Percentiles rank a stretch among this genome's conserved stretches.
phyloP scores from a whole-genome alignment of 805 yeast genomes.

The Pichia nanzhaoensis region DNA sequence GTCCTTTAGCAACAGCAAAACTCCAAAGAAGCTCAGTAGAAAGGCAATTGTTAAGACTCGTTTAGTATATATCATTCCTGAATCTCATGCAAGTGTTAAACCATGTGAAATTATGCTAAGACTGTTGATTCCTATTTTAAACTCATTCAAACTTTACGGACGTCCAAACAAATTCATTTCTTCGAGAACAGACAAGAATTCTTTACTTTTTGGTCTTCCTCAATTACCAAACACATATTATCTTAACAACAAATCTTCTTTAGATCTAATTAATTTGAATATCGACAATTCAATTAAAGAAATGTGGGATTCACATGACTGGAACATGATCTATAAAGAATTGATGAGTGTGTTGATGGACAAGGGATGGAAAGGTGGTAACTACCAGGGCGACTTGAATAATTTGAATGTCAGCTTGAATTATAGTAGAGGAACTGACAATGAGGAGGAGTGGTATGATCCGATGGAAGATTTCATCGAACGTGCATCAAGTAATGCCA shows the following conservation, averaged over 20 bases:
- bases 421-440: slow-evolving; percentile 16
- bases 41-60: slow-evolving; percentile 23
- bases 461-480: slow-evolving; percentile 29
- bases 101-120: slow-evolving; percentile 70
- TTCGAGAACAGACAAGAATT: slow-evolving; percentile 44
- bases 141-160: slow-evolving; percentile 66
- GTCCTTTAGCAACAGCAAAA: slow-evolving; percentile 20
- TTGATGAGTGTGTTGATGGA: slow-evolving; percentile 28
- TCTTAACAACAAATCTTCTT: slow-evolving; percentile 31
- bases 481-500: slow-evolving; percentile 5
- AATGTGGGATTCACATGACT: slow-evolving; percentile 28
- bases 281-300: slow-evolving; percentile 28
- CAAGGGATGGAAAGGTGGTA: slow-evolving; percentile 33
- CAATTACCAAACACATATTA: slow-evolving; percentile 64
- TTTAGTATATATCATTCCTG: slow-evolving; percentile 46
- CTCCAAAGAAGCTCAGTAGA: slow-evolving; percentile 20
- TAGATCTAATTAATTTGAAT: slow-evolving; percentile 28
- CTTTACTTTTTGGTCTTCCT: slow-evolving; percentile 68
- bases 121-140: slow-evolving; percentile 60
- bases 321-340: slow-evolving; percentile 34
- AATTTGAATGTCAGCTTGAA: slow-evolving; percentile 27
- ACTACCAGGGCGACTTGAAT: slow-evolving; percentile 27
- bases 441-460: slow-evolving; percentile 22
- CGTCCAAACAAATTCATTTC: slow-evolving; percentile 60
- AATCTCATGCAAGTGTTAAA: slow-evolving; percentile 62